phyloP scores from a whole-genome alignment of 1,284 basidiomycete species.

The Ceratobasidium sp. region DNA sequence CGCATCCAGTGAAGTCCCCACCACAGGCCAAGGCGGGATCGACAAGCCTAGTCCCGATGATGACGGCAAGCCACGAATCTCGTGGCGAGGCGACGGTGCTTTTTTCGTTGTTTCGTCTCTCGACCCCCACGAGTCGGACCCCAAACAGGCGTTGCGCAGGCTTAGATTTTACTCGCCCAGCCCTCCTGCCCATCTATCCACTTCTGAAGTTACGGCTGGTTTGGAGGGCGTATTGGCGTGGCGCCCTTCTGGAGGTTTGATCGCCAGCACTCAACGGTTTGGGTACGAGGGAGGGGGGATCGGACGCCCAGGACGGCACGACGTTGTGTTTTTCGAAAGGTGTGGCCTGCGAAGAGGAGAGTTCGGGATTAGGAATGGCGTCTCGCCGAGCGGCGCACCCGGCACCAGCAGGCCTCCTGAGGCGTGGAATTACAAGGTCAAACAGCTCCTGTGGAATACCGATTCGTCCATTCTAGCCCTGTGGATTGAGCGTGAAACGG shows the following conservation, averaged over 20 bases:
- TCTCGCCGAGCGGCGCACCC: conserved; percentile 36
- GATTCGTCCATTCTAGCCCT: conserved; percentile 87
- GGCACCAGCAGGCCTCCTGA: conserved; percentile 40
- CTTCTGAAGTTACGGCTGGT: conserved; percentile 82
- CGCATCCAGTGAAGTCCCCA: conserved; percentile 61
- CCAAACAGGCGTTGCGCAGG: conserved; percentile 1
- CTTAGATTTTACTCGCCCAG: conserved; percentile 52
- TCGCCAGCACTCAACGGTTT: conserved; percentile 84
- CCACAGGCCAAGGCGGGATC: conserved; percentile 55
- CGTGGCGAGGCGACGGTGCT: conserved; percentile 92
- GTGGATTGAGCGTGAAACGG: conserved; percentile 75
- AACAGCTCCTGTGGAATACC: conserved; percentile 84
- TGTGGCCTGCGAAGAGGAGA: conserved; percentile 94
- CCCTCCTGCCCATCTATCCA: conserved; percentile 78
- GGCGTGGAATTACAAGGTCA: conserved; percentile 70
- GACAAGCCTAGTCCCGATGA: conserved; percentile 66
- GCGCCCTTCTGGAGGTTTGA: conserved; percentile 88
- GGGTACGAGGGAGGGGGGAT: conserved; percentile 73
- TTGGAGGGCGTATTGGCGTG: conserved; percentile 84
- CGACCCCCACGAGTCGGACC: conserved; percentile 46
- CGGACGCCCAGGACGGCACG: conserved; percentile 74
- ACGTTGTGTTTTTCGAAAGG: conserved; percentile 93
- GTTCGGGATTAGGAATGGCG: conserved; percentile 70
- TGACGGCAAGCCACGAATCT: conserved; percentile 74
- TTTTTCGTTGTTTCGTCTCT: conserved; percentile 87